phyloP scores from a whole-genome alignment of 169 alveolate genomes.

The Babesia gibsoni region DNA sequence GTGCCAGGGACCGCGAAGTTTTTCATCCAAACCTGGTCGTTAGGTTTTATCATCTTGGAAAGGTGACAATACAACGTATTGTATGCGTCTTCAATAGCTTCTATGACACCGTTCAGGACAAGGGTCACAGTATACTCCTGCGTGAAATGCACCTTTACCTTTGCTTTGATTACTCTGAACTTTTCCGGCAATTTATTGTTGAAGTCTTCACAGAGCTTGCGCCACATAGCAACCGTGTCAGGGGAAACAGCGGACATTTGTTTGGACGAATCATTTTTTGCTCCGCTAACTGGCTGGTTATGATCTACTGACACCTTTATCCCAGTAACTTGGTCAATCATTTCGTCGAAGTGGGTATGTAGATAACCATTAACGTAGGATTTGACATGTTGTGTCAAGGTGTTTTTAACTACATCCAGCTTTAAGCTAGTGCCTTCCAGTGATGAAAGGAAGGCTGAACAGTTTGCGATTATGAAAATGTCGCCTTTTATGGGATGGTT shows the following conservation, averaged over 20 bases:
- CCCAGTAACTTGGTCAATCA: constrained; percentile 6
- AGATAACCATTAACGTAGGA: constrained; percentile 9
- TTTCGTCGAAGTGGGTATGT: not conserved
- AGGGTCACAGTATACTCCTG: not conserved
- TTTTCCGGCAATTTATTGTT: not conserved
- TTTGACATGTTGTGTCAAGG: not conserved
- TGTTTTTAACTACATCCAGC: not conserved
- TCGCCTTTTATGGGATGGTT: constrained; percentile 9
- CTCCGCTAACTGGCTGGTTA: not conserved
- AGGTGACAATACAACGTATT: not conserved
- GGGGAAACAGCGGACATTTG: not conserved
- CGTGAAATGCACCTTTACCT: constrained; percentile 14
- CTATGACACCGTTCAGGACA: not conserved
- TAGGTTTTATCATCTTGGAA: not conserved
- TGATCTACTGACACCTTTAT: no score
- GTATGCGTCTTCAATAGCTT: constrained; percentile 3
- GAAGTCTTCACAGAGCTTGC: constrained; percentile 7
- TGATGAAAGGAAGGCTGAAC: constrained; percentile 5
- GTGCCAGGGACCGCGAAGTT: not conserved
- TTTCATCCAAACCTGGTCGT: not conserved
- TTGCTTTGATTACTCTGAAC: not conserved
- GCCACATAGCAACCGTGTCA: constrained; percentile 2
- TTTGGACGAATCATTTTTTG: not conserved
- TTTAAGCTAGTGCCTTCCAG: not conserved
- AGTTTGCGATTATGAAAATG: constrained; percentile 22